Conservation (phyloP, 192 early-diverging fungal species). For the Linnemannia elongata region DNA sequence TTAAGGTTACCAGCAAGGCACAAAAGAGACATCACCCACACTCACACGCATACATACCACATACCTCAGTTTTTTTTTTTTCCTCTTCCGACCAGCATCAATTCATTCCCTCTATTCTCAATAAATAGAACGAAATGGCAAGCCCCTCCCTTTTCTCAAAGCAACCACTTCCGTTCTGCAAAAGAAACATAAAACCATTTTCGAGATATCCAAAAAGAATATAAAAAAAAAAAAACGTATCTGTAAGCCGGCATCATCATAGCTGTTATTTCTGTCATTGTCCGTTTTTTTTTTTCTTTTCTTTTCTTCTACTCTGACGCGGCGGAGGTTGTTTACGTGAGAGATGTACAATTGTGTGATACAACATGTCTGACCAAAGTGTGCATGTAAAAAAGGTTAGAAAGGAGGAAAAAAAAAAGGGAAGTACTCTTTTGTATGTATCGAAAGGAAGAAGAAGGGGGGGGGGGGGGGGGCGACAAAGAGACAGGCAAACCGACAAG, state of each 20-base stretch:
- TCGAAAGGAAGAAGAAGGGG: neutral
- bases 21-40: too few species aligned
- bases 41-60: too few species aligned
- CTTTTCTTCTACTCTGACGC: neutral
- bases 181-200: neutral
- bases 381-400: neutral
- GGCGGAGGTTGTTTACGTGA: neutral
- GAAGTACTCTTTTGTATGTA: conserved; percentile 1
- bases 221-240: neutral
- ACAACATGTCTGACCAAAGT: neutral
- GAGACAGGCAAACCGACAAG: neutral
- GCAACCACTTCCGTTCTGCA: neutral
- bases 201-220: too few species aligned
- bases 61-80: too few species aligned
- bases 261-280: neutral
- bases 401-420: neutral
- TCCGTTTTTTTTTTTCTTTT: neutral
- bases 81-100: too few species aligned
- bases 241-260: neutral
- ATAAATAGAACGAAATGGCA: too few species aligned
- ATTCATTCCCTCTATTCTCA: too few species aligned
- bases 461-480: neutral
- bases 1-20: neutral
- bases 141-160: too few species aligned
- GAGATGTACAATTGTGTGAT: neutral